Percentiles rank a stretch among this genome's conserved stretches.
Evolutionary conservation across 2,329 filamentous ascomycete species (phyloP).

Genomic region (Phaeosphaeria sp.): DNA sequence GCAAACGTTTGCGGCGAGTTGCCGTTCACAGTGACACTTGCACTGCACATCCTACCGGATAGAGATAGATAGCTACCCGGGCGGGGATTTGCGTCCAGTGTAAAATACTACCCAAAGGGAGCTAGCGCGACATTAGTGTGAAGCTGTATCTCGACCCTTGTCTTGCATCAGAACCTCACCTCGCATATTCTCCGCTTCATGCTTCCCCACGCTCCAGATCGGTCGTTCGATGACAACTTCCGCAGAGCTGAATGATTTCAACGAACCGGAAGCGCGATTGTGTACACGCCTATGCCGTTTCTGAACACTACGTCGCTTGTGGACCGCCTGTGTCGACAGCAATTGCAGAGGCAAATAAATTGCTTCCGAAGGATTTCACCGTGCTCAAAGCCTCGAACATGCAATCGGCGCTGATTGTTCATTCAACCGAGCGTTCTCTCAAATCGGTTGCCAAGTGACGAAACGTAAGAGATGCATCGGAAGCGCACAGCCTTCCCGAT

Average conservation of each 20-base stretch:
- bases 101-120: conserved; percentile 26
- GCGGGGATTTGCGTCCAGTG: conserved; percentile 25
- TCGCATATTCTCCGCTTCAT: conserved; percentile 21
- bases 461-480: conserved; percentile 30
- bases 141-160: conserved; percentile 27
- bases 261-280: background rate
- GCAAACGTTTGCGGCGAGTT: conserved; percentile 6
- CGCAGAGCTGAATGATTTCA: conserved; percentile 3
- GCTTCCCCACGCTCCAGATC: conserved; percentile 24
- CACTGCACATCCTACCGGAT: conserved; percentile 29
- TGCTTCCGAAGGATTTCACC: background rate
- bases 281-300: background rate
- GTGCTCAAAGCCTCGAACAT: background rate
- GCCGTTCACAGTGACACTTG: conserved; percentile 26
- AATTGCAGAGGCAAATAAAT: background rate
- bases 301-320: background rate
- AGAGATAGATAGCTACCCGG: conserved; percentile 29
- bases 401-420: conserved; percentile 17
- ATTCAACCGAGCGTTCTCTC: conserved; percentile 12
- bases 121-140: conserved; percentile 25
- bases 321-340: conserved; percentile 12
- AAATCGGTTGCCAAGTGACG: conserved; percentile 16
- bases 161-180: conserved; percentile 25
- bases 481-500: conserved; percentile 21
- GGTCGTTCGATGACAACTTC: conserved; percentile 9